These are phyloP conservation scores for Lanmaoa pseudosensibilis DNA, from an alignment of 768 basidiomycete genomes.

Conservation along the genomic window DNA sequence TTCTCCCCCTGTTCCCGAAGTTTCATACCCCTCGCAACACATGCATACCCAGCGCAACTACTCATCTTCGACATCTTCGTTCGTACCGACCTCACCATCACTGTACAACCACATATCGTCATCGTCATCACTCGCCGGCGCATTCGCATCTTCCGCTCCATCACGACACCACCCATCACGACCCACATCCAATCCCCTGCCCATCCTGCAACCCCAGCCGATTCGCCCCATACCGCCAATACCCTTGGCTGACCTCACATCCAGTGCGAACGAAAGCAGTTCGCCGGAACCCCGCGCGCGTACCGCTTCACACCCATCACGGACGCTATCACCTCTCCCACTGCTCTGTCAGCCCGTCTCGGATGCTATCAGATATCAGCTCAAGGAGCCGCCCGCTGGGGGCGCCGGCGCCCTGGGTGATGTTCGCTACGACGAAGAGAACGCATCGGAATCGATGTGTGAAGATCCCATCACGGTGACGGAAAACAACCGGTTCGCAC, in stretches of 20 bases:
- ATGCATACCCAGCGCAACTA: constrained; percentile 25
- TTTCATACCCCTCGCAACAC: constrained; percentile 21
- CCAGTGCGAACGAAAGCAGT: constrained; percentile 18
- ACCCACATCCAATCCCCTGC: constrained; percentile 17
- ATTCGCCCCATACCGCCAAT: constrained; percentile 37
- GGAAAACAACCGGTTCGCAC: constrained; percentile 20
- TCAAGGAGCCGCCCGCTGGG: constrained; percentile 16
- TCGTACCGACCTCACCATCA: constrained; percentile 21
- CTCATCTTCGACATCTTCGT: constrained; percentile 18
- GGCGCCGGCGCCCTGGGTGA: constrained; percentile 1
- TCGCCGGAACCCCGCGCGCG: not conserved
- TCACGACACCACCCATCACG: constrained; percentile 16
- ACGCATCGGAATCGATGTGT: constrained; percentile 20
- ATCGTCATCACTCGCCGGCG: constrained; percentile 31
- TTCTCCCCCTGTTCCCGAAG: constrained; percentile 3
- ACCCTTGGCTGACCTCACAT: constrained; percentile 30
- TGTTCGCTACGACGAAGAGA: constrained; percentile 12
- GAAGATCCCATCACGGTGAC: constrained; percentile 13
- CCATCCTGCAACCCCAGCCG: constrained; percentile 35
- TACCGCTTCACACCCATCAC: constrained; percentile 1
- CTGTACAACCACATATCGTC: constrained; percentile 20
- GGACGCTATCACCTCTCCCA: constrained; percentile 30
- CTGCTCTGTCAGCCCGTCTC: constrained; percentile 37
- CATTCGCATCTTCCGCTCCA: constrained; percentile 20
- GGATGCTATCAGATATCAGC: constrained; percentile 32